These are phyloP conservation scores for Saccharomycopsis lassenensis DNA, from an alignment of 805 yeast species.

Conservation along the genomic window DNA sequence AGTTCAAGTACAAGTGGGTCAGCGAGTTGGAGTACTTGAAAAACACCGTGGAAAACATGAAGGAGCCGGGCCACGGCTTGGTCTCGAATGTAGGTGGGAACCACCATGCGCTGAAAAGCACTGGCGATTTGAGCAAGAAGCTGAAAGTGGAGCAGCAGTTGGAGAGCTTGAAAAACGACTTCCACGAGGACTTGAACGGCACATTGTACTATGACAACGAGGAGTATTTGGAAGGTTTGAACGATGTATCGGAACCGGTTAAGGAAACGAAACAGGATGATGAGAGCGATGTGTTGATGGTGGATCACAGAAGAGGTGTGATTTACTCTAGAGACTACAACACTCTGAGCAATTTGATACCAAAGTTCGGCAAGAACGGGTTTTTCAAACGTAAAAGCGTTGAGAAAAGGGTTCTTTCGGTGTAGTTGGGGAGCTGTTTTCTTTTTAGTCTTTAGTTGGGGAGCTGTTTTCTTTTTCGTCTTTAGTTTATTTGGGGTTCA, in stretches of 20 bases:
- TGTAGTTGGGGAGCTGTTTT: too few relatives aligned
- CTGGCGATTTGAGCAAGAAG: too few relatives aligned
- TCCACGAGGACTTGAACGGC: neutral
- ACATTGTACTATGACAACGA: conserved; percentile 3
- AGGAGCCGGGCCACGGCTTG: neutral
- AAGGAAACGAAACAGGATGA: conserved; percentile 12
- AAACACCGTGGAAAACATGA: neutral
- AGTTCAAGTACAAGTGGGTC: conserved; percentile 11
- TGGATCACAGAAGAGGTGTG: conserved; percentile 14
- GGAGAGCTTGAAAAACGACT: neutral
- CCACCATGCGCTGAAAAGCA: too few relatives aligned
- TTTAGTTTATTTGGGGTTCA: too few relatives aligned
- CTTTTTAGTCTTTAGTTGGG: too few relatives aligned
- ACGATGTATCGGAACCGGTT: conserved; percentile 5
- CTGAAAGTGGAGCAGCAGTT: neutral
- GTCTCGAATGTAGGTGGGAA: too few relatives aligned
- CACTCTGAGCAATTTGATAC: conserved; percentile 9
- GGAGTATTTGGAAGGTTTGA: neutral
- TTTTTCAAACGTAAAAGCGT: conserved; percentile 11
- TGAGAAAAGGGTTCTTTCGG: too few relatives aligned
- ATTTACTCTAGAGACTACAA: conserved; percentile 16
- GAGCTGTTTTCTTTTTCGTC: too few relatives aligned
- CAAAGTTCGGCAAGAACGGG: conserved; percentile 4
- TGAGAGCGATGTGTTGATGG: conserved; percentile 16
- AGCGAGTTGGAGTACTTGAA: conserved; percentile 6